Conservation (phyloP, 805 yeast genomes). For the Clavispora santaluciae region DNA sequence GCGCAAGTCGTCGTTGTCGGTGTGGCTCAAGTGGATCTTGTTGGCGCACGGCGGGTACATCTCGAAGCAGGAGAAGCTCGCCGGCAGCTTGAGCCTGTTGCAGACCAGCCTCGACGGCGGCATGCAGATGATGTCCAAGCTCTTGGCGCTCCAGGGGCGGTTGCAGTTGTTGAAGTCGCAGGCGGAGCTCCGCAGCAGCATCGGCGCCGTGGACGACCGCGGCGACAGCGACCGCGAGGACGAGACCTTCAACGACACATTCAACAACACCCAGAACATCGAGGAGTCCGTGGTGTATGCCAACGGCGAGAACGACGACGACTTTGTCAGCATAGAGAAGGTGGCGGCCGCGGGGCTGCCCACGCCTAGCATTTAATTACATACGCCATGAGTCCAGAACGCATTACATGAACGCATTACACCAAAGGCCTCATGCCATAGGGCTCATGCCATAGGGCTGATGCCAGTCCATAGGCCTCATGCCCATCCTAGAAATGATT, state of each 20-base stretch:
- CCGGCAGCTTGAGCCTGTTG: constrained; percentile 52
- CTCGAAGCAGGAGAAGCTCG: constrained; percentile 46
- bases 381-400: too few relatives aligned
- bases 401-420: too few relatives aligned
- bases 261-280: constrained; percentile 19
- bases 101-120: constrained; percentile 54
- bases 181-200: constrained; percentile 52
- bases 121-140: constrained; percentile 54
- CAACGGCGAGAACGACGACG: constrained; percentile 39
- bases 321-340: constrained; percentile 3
- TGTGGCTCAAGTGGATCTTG: constrained; percentile 82
- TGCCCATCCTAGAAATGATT: too few relatives aligned
- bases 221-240: constrained; percentile 13
- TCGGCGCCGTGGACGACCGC: constrained; percentile 11
- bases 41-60: constrained; percentile 65
- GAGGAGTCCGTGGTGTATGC: constrained; percentile 32
- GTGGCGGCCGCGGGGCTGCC: not conserved
- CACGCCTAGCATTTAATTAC: not conserved
- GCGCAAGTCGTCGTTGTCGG: constrained; percentile 23
- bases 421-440: too few relatives aligned
- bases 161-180: constrained; percentile 74
- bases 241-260: constrained; percentile 15
- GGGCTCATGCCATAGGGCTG: too few relatives aligned
- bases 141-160: constrained; percentile 82
- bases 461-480: too few relatives aligned